Evolutionary conservation across 805 yeast species (phyloP).

Genomic region (Saccharomycopsis sp.): DNA sequence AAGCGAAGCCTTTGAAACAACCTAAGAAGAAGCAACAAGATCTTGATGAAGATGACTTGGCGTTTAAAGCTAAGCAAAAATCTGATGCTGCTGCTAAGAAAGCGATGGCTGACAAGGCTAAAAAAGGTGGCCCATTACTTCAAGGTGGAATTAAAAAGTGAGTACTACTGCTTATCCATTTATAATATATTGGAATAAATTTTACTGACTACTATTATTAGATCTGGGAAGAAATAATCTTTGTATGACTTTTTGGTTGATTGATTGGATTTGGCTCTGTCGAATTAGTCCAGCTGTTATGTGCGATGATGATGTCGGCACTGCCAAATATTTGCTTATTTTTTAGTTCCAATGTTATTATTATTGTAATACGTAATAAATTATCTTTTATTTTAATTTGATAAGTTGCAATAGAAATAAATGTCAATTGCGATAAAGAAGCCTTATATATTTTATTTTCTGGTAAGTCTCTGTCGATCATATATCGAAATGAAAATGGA

Average conservation of each 20-base stretch:
- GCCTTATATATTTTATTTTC: background rate
- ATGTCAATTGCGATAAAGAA: background rate
- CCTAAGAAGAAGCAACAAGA: constrained; percentile 78
- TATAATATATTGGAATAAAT: background rate
- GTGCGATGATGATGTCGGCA: too few species aligned
- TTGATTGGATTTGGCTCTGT: background rate
- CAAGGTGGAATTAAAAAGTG: constrained; percentile 95
- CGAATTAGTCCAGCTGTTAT: background rate
- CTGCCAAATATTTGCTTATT: too few species aligned
- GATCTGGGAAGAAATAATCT: constrained; percentile 12
- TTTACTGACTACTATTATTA: background rate
- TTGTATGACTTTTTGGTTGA: background rate
- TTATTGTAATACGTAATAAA: too few species aligned
- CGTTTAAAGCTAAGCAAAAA: constrained; percentile 89
- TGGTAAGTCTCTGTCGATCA: background rate
- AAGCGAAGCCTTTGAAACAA: constrained; percentile 50
- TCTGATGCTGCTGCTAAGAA: constrained; percentile 92
- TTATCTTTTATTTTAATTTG: too few species aligned
- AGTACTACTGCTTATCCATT: constrained; percentile 10
- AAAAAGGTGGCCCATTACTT: constrained; percentile 83
- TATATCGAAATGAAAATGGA: too few species aligned
- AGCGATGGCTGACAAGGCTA: constrained; percentile 80
- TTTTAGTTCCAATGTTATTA: too few species aligned
- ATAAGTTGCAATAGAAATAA: background rate
- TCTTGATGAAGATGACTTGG: constrained; percentile 78